Evolutionary conservation across 2,329 filamentous ascomycete species (phyloP).

Genomic region (Coniochaeta hoffmannii): DNA sequence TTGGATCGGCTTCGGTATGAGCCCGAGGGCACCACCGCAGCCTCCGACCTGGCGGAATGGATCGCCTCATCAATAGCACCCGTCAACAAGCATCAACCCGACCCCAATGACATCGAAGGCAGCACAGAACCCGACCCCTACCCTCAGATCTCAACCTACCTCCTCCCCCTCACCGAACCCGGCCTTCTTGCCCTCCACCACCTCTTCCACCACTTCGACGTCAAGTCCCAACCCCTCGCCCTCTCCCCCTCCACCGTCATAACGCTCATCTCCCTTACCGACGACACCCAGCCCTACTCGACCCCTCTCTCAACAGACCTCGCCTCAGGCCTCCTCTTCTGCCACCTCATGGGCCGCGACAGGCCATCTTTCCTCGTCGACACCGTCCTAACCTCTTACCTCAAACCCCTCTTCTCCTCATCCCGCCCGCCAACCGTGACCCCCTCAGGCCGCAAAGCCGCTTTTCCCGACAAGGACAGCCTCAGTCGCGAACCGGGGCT

Average conservation of each 20-base stretch:
- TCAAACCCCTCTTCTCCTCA: constrained; percentile 60
- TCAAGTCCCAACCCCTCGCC: not conserved
- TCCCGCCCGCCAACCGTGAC: constrained; percentile 47
- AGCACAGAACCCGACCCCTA: constrained; percentile 1
- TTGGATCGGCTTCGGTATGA: not conserved
- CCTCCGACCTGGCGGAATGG: not conserved
- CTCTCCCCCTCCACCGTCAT: constrained; percentile 19
- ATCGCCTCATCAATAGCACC: not conserved
- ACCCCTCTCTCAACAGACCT: constrained; percentile 20
- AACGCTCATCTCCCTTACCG: constrained; percentile 25
- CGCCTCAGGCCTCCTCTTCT: constrained; percentile 24
- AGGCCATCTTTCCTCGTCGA: constrained; percentile 36
- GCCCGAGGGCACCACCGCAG: not conserved
- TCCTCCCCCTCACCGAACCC: constrained; percentile 7
- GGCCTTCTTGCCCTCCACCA: constrained; percentile 11
- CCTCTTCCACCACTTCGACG: constrained; percentile 2
- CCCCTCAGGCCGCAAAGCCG: constrained; percentile 45
- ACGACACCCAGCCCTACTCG: constrained; percentile 5
- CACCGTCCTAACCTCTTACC: constrained; percentile 52
- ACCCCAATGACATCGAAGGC: no score
- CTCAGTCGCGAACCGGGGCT: constrained; percentile 26
- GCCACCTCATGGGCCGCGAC: constrained; percentile 13
- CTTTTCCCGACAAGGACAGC: constrained; percentile 30
- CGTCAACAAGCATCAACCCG: not conserved
- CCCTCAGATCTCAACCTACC: constrained; percentile 1